phyloP scores from a whole-genome alignment of 169 alveolate species.

The Pseudocohnilembus persalinus region DNA sequence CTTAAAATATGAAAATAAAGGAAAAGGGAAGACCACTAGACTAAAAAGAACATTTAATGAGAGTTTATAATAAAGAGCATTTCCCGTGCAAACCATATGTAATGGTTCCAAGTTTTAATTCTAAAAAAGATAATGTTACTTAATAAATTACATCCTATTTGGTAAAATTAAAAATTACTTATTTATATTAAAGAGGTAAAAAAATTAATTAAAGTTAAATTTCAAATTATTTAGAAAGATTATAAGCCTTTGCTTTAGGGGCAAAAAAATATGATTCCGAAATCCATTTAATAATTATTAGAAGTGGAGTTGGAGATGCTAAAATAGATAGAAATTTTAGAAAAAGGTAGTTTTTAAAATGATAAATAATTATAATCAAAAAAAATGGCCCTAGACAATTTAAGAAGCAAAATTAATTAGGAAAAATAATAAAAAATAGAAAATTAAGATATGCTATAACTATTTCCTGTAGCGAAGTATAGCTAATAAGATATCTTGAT shows the following conservation, averaged over 20 bases:
- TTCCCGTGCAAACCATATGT: conserved; percentile 22
- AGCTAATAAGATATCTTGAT: too few relatives aligned
- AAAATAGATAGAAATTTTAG: conserved; percentile 1
- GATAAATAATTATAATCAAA: too few relatives aligned
- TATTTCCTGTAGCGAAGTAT: too few relatives aligned
- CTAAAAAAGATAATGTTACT: conserved; percentile 17
- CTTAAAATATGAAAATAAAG: neutral
- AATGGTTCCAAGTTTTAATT: conserved; percentile 11
- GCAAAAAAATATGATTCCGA: conserved; percentile 9
- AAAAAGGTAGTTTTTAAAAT: too few relatives aligned
- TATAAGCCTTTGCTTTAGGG: conserved; percentile 22
- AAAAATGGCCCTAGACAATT: too few relatives aligned
- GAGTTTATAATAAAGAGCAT: conserved; percentile 25
- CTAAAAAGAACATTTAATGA: conserved; percentile 14
- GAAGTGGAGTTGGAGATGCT: conserved; percentile 21
- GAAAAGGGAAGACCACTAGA: conserved; percentile 5
- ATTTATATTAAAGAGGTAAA: neutral
- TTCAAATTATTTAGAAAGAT: conserved; percentile 5
- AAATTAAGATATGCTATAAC: too few relatives aligned
- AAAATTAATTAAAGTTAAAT: too few relatives aligned
- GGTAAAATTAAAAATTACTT: neutral
- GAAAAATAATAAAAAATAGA: too few relatives aligned
- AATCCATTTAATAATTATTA: conserved; percentile 7
- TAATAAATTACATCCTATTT: conserved; percentile 2
- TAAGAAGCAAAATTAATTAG: too few relatives aligned